A percentile compares a stretch with the other conserved stretches of the same genome.
phyloP scores from a whole-genome alignment of 352 stramenopile species.

The Nothophytophthora sp. region DNA sequence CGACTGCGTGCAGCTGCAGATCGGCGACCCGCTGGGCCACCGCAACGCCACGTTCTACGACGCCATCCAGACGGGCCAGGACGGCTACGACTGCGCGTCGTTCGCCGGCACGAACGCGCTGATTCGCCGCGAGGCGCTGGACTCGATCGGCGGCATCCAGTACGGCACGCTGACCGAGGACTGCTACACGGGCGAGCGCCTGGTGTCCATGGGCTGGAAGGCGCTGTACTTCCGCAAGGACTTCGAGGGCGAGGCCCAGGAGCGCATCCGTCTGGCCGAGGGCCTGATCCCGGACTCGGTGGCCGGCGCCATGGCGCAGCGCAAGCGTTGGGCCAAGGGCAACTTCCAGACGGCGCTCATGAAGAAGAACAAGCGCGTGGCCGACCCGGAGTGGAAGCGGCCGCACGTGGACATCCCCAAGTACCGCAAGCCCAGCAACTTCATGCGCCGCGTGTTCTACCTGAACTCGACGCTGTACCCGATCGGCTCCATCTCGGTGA shows the following conservation, averaged over 20 bases:
- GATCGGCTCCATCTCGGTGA: constrained; percentile 70
- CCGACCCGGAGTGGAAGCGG: constrained; percentile 81
- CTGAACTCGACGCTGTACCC: constrained; percentile 84
- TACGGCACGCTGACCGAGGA: constrained; percentile 87
- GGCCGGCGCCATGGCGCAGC: constrained; percentile 71
- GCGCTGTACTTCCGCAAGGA: constrained; percentile 88
- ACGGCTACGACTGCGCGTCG: constrained; percentile 81
- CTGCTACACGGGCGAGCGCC: constrained; percentile 73
- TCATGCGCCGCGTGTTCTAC: constrained; percentile 87
- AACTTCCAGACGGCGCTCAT: constrained; percentile 85
- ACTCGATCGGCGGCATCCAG: constrained; percentile 86
- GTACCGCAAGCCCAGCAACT: constrained; percentile 81
- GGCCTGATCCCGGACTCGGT: constrained; percentile 82
- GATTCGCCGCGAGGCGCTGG: constrained; percentile 79
- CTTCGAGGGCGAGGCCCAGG: constrained; percentile 74
- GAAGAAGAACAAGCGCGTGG: constrained; percentile 80
- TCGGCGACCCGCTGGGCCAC: constrained; percentile 80
- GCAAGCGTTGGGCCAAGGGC: constrained; percentile 84
- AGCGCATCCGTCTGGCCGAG: constrained; percentile 81
- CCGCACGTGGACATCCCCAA: constrained; percentile 71
- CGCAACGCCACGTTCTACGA: constrained; percentile 87
- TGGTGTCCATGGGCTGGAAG: constrained; percentile 86
- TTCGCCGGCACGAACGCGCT: constrained; percentile 84
- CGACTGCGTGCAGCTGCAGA: constrained; percentile 82
- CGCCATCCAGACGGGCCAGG: constrained; percentile 81